Evolutionary conservation across 768 basidiomycete genomes (phyloP).

Genomic region (Tulasnella sp.): DNA sequence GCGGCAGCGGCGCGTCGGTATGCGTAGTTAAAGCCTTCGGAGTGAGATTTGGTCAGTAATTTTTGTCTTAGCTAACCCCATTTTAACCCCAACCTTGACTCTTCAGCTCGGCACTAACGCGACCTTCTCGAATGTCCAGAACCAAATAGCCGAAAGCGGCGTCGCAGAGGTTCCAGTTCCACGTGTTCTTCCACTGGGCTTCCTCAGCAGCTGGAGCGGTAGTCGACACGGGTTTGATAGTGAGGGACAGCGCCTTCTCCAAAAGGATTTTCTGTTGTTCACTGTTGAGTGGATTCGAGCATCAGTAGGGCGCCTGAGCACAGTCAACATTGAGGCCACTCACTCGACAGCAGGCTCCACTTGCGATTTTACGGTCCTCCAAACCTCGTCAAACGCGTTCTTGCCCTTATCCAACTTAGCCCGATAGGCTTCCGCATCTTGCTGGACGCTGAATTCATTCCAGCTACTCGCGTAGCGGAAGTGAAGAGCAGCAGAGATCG

Average conservation of each 20-base stretch:
- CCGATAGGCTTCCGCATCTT: constrained; percentile 85
- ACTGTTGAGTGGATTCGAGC: constrained; percentile 39
- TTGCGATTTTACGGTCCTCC: constrained; percentile 89
- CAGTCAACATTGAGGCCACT: constrained; percentile 33
- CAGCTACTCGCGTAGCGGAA: constrained; percentile 96
- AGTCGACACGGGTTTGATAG: constrained; percentile 70
- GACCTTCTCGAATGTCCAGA: constrained; percentile 87
- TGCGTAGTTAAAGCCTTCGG: constrained; percentile 90
- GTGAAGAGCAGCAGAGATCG: constrained; percentile 91
- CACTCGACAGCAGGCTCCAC: constrained; percentile 88
- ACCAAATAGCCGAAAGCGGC: constrained; percentile 90
- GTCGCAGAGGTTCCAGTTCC: constrained; percentile 99
- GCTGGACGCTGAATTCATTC: constrained; percentile 95
- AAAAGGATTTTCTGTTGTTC: constrained; percentile 85
- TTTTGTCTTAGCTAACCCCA: too few species aligned
- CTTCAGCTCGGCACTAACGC: constrained; percentile 89
- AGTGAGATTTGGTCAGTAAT: neutral
- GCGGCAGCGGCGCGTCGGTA: constrained; percentile 61
- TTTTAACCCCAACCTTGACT: constrained; percentile 68
- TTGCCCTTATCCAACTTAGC: constrained; percentile 77
- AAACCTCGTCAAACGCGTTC: constrained; percentile 87
- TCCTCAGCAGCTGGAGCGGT: constrained; percentile 64
- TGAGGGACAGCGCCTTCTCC: constrained; percentile 84
- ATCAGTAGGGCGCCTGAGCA: neutral
- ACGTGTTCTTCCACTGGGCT: constrained; percentile 97